phyloP scores from a whole-genome alignment of 2,329 filamentous ascomycete genomes.

The Monosporascus sp. region DNA sequence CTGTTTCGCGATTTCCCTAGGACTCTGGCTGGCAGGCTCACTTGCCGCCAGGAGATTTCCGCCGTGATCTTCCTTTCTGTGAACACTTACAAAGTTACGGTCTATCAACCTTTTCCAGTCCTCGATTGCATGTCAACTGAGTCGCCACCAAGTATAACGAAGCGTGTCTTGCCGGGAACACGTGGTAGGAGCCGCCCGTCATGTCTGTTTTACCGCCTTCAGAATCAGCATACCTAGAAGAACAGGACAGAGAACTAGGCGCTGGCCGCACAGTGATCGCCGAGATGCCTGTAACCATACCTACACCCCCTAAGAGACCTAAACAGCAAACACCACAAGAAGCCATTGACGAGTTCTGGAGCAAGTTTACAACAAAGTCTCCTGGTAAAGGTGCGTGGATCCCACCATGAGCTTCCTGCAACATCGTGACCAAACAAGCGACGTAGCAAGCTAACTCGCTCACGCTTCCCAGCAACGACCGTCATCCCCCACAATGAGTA shows the following conservation, averaged over 20 bases:
- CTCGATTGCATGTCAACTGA: too few relatives aligned
- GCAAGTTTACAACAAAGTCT: slow-evolving; percentile 62
- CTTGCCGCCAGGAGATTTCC: too few relatives aligned
- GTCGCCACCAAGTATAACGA: too few relatives aligned
- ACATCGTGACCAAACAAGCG: too few relatives aligned
- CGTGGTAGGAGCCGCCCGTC: neutral
- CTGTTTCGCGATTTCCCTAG: too few relatives aligned
- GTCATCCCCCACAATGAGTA: slow-evolving; percentile 66
- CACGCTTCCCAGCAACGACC: slow-evolving; percentile 49
- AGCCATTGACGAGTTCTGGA: slow-evolving; percentile 68
- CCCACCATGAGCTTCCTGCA: too few relatives aligned
- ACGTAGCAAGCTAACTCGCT: neutral
- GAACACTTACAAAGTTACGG: too few relatives aligned
- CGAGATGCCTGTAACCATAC: slow-evolving; percentile 14
- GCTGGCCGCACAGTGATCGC: slow-evolving; percentile 14
- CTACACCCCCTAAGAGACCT: slow-evolving; percentile 21
- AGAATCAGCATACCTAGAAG: slow-evolving; percentile 12
- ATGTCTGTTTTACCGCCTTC: slow-evolving; percentile 8
- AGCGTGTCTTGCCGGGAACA: too few relatives aligned
- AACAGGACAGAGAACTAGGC: slow-evolving; percentile 7
- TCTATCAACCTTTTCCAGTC: too few relatives aligned
- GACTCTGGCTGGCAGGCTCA: too few relatives aligned
- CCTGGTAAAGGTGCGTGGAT: slow-evolving; percentile 57
- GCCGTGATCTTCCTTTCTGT: too few relatives aligned
- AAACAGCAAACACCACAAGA: slow-evolving; percentile 60